Evolutionary conservation across 345 rosid genomes (phyloP), one percentile per base, ranked within the genome.

Genomic region (Syzygium aqueum): DNA sequence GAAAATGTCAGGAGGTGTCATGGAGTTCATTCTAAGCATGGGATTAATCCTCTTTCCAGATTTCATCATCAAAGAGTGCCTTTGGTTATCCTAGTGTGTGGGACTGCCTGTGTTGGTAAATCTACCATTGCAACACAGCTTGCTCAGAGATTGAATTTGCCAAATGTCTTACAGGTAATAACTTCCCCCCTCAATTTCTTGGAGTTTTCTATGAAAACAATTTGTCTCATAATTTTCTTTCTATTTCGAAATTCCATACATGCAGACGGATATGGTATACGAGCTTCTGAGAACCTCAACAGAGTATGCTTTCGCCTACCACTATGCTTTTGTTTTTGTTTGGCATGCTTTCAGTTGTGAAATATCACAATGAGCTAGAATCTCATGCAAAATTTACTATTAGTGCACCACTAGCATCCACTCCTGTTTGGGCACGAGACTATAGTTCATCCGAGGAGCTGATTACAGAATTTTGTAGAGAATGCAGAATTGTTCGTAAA

Each of bases 11-110:
- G 85, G 56, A 51, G 63, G 59, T 52, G 15, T 30, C 85, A 17
- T 84, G 40, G 56, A 8, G 25, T 22, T 51, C 53, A 21, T 22
- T 84, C n/a, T n/a, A 84, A 51, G 16, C 54, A 46, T 27, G 49
- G 43, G 13, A 28, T 51, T 63, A 52, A 25, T 86, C 88, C 82
- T n/a, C 67, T 67, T 90, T 87, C 87, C 90, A 98, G 99, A 91
- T 98, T 98, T 93, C 98, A 98, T 92, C 99, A 98, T 91, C 98
- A 94, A 90, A 96, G 99, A 86, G 99, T 96, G 89, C 99, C 99
- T 25, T 91, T 98, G 87, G 98, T 98, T 46, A 98, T 98, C 87
- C 99, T 98, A 93, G 99, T 98, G 85, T 96, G 99, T 53, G 99
- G 99, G 92, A 96, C 99, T 80, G 99, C 98, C 40, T 96, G 99